These are phyloP conservation scores for Alloteropsis semialata DNA, from an alignment of 176 grass and related monocot species.

Conservation along the genomic window DNA sequence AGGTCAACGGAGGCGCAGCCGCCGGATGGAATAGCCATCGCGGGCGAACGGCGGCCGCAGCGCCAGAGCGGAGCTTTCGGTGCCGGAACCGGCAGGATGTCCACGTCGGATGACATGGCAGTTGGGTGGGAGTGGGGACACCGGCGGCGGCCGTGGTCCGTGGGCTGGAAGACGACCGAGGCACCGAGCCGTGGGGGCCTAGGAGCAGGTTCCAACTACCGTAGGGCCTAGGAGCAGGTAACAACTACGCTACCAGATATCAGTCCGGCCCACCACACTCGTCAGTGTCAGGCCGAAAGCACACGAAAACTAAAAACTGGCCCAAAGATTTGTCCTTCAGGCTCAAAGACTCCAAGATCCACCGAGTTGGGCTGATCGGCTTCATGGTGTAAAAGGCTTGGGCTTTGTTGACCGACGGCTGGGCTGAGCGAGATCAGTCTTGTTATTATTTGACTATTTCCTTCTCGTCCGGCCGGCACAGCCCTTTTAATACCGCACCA, in stretches of 20 bases:
- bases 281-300: too few relatives aligned
- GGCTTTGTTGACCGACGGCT: neutral
- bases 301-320: too few relatives aligned
- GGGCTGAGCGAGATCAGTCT: too few relatives aligned
- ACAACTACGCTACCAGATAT: too few relatives aligned
- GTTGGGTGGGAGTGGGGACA: conserved; percentile 3
- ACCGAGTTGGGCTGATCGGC: neutral
- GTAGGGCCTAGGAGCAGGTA: too few relatives aligned
- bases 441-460: too few relatives aligned
- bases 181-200: too few relatives aligned
- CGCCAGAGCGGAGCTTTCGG: conserved; percentile 52
- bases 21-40: neutral
- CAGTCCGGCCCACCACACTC: too few relatives aligned
- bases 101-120: neutral
- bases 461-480: too few relatives aligned
- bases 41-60: conserved; percentile 13
- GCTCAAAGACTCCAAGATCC: neutral
- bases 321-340: too few relatives aligned
- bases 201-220: too few relatives aligned
- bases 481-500: too few relatives aligned
- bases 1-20: neutral
- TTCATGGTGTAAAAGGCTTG: neutral
- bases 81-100: neutral
- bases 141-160: neutral
- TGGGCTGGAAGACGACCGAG: neutral